Evolutionary conservation across 176 grass and related monocot genomes (phyloP).

Genomic region (Phragmites australis): DNA sequence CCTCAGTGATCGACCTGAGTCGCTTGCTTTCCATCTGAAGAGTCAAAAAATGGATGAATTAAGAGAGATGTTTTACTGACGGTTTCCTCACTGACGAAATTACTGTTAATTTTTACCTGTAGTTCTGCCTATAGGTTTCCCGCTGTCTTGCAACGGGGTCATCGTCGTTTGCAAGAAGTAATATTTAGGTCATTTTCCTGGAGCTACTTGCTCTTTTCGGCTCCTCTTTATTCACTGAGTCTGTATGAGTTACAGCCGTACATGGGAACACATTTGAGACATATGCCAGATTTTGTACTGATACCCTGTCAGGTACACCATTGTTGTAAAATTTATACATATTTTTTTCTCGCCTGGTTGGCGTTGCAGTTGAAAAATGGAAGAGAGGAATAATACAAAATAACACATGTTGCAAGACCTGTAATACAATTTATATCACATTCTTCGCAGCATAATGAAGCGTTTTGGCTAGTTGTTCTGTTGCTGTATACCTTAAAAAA

Average conservation of each 20-base stretch:
- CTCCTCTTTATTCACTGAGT: not conserved
- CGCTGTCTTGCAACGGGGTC: not conserved
- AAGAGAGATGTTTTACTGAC: not conserved
- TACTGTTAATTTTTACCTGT: not conserved
- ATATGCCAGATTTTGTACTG: not conserved
- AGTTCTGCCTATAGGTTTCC: not conserved
- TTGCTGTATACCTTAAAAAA: not conserved
- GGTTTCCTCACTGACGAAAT: conserved; percentile 3
- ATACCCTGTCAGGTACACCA: not conserved
- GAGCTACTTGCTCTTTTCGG: not conserved
- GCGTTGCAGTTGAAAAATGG: not conserved
- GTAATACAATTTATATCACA: not conserved
- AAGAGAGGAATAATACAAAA: not conserved
- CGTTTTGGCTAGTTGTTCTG: not conserved
- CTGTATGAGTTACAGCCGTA: not conserved
- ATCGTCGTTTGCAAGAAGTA: conserved; percentile 18
- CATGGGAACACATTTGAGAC: not conserved
- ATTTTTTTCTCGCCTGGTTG: not conserved
- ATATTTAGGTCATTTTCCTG: not conserved
- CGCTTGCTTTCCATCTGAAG: not conserved
- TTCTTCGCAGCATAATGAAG: not conserved
- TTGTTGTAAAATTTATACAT: not conserved
- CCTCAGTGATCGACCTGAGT: conserved; percentile 25
- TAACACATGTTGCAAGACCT: not conserved
- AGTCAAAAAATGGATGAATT: not conserved